Evolutionary conservation across 225 moss, liverwort and hornwort genomes (phyloP).

Genomic region (Pseudoscleropodium purum): DNA sequence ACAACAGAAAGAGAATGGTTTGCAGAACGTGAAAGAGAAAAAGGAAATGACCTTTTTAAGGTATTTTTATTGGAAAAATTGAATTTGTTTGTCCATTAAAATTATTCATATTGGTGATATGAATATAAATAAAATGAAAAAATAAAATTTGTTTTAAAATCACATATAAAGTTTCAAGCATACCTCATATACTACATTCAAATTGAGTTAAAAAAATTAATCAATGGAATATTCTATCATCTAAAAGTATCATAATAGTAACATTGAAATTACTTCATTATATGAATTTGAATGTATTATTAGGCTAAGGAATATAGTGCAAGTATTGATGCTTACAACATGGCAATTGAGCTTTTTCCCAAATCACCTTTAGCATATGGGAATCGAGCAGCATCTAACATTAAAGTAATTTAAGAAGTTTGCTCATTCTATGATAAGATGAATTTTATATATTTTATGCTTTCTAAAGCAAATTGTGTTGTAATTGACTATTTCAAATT

Average conservation of each 20-base stretch:
- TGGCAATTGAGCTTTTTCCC: conserved; percentile 32
- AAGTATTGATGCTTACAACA: conserved; percentile 36
- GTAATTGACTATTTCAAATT: neutral
- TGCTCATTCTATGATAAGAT: neutral
- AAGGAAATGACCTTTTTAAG: conserved; percentile 49
- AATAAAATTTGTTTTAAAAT: neutral
- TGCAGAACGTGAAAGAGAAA: conserved; percentile 42
- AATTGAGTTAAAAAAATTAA: no score
- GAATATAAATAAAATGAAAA: no score
- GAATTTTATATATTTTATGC: no score
- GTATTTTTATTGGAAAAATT: neutral
- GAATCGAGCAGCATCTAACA: conserved; percentile 35
- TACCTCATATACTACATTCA: no score
- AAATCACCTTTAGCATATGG: conserved; percentile 24
- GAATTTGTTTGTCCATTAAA: rapidly evolving
- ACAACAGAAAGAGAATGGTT: conserved; percentile 37
- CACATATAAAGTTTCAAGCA: neutral
- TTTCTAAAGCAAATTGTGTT: neutral
- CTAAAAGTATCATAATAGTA: neutral
- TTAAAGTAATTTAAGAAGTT: conserved; percentile 8
- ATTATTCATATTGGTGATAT: neutral
- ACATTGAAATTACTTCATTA: neutral
- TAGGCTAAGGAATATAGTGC: conserved; percentile 44
- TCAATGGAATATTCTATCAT: no score
- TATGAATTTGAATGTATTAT: neutral